A percentile compares a stretch with the other conserved stretches of the same genome.
Conservation (phyloP, 768 basidiomycete species). For the Leccinellum luteum region DNA sequence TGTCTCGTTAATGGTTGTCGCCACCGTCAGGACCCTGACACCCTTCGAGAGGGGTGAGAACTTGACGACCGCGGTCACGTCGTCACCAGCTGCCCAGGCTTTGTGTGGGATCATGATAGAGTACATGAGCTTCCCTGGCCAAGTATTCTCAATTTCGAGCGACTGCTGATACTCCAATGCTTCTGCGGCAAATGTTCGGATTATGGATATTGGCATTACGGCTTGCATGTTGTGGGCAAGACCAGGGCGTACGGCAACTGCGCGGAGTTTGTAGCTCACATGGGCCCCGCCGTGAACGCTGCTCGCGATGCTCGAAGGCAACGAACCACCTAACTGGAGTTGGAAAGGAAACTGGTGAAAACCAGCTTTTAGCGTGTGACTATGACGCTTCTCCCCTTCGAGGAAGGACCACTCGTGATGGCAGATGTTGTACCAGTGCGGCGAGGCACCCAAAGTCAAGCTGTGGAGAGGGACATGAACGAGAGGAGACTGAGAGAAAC, state of each 20-base stretch:
- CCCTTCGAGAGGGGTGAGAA: slow-evolving; percentile 88
- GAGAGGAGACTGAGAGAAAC: slow-evolving; percentile 1
- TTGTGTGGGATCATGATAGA: slow-evolving; percentile 92
- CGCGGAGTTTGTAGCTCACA: slow-evolving; percentile 87
- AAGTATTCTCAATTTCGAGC: slow-evolving; percentile 93
- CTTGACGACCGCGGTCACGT: slow-evolving; percentile 77
- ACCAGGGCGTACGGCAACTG: slow-evolving; percentile 75
- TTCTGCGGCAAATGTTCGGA: slow-evolving; percentile 73
- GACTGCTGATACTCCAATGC: slow-evolving; percentile 96
- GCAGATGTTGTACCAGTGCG: slow-evolving; percentile 61
- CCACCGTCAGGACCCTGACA: slow-evolving; percentile 62
- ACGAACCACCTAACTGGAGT: slow-evolving; percentile 77
- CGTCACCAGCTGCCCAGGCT: slow-evolving; percentile 91
- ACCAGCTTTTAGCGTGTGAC: slow-evolving; percentile 94
- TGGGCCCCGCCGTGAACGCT: slow-evolving; percentile 55
- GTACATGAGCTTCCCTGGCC: slow-evolving; percentile 98
- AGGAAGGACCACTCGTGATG: slow-evolving; percentile 93
- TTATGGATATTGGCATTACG: slow-evolving; percentile 57
- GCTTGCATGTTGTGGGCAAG: slow-evolving; percentile 68
- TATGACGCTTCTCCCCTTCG: slow-evolving; percentile 72
- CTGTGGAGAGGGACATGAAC: slow-evolving; percentile 9
- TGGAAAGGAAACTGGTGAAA: slow-evolving; percentile 92
- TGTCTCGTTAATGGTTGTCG: slow-evolving; percentile 71
- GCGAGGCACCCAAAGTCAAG: slow-evolving; percentile 27
- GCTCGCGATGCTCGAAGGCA: slow-evolving; percentile 76